Base-by-base conservation (phyloP, 2,329 filamentous ascomycete species). In the Nemania abortiva region DNA sequence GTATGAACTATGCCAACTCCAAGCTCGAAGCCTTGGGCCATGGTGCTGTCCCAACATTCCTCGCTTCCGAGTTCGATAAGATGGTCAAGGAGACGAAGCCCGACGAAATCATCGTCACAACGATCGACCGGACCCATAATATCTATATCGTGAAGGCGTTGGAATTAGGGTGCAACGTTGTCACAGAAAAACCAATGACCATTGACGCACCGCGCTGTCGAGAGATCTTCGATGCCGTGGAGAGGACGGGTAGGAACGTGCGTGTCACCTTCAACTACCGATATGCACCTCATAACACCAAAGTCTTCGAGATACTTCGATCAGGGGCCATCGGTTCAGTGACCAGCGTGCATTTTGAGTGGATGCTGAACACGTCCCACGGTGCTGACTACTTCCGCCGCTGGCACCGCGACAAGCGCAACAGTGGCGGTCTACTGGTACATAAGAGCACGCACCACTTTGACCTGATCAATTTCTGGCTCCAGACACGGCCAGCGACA, bases 151-250 rank as follows among this genome's bases (percentile, higher is more conserved):
- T 89, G 5, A 83, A 85, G 2, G 87, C 88, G 0, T 79, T 90
- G 57, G 87, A 89, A 70, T 79, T 89, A 0, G 88, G 88, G 18
- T 88, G 87, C 73, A 84, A 86, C 68, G 88, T 89, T 0, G 81
- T 90, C n/a, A 90, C 86, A 0, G 88, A 90, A 74, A 90, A 90
- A 76, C 88, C 88, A 4, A 90, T 90, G 88, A 90, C 88, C 0
- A 87, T 89, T 72, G 87, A 90, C 73, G 85, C 82, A 0, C 81
- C 83, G 1, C 83, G 87, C 9, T 89, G 87, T 77, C 81, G 78
- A 6, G 81, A 83, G 58, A 90, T 90, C 66, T 83, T 89, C 70
- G 81, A 83, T 70, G 85, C 86, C 13, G 87, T 87, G 18, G 82
- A 85, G 59, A 79, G 83, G 20, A 87, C 85, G 0, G 81, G 81